Percentiles rank a stretch among this genome's conserved stretches.
Conservation (phyloP, 2,329 filamentous ascomycete genomes). For the Daldinia sp. region DNA sequence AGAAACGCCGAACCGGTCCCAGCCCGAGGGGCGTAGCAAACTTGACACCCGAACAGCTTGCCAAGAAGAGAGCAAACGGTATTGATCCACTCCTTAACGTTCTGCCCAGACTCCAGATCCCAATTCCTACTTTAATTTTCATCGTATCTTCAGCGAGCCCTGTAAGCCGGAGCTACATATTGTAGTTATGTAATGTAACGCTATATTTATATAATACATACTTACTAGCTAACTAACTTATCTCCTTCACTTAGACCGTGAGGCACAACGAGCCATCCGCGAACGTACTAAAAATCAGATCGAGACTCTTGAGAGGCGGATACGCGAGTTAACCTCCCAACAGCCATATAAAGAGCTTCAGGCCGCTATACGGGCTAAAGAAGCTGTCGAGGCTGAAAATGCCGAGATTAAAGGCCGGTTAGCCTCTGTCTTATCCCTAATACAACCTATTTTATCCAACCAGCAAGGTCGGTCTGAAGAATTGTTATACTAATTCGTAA, state of each 20-base stretch:
- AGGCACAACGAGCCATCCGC: slow-evolving; percentile 86
- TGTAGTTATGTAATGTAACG: slow-evolving; percentile 13
- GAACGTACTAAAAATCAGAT: slow-evolving; percentile 86
- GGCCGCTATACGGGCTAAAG: slow-evolving; percentile 78
- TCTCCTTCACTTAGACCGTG: slow-evolving; percentile 70
- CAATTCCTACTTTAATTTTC: slow-evolving; percentile 15
- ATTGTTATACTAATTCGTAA: slow-evolving; percentile 11
- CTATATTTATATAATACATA: not conserved
- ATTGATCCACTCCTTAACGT: slow-evolving; percentile 25
- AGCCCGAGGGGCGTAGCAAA: slow-evolving; percentile 68
- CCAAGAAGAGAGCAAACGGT: slow-evolving; percentile 73
- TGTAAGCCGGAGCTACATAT: slow-evolving; percentile 14
- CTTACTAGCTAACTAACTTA: slow-evolving; percentile 35
- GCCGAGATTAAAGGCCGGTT: slow-evolving; percentile 79
- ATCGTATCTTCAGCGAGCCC: slow-evolving; percentile 15
- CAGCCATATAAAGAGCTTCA: slow-evolving; percentile 89
- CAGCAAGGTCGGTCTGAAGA: slow-evolving; percentile 44
- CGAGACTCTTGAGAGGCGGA: slow-evolving; percentile 77
- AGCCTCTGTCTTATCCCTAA: slow-evolving; percentile 71
- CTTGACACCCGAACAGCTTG: slow-evolving; percentile 79
- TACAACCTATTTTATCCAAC: slow-evolving; percentile 67
- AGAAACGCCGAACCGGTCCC: slow-evolving; percentile 61
- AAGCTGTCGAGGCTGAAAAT: slow-evolving; percentile 82
- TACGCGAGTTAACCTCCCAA: slow-evolving; percentile 80
- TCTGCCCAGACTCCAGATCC: not conserved